Conservation (phyloP, 192 early-diverging fungal species). For the Mortierella claussenii region DNA sequence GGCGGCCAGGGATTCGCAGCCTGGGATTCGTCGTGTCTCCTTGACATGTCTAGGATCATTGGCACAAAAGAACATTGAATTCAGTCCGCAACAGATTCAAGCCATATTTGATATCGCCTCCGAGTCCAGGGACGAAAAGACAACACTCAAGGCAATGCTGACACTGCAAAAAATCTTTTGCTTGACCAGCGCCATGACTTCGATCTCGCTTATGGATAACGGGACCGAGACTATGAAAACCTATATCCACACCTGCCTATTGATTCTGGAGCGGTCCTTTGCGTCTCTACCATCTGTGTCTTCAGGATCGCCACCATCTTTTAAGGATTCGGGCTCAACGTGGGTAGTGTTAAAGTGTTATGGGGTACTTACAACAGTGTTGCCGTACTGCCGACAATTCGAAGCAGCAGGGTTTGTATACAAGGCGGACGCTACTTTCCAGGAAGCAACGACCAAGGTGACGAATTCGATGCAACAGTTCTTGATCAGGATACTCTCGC, state of each 20-base stretch:
- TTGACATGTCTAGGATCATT: constrained; percentile 29
- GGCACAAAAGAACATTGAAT: constrained; percentile 36
- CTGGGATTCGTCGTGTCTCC: constrained; percentile 40
- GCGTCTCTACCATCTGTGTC: neutral
- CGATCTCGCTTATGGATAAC: constrained; percentile 3
- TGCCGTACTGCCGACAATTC: constrained; percentile 12
- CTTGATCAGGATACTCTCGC: constrained; percentile 8
- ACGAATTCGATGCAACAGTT: constrained; percentile 37
- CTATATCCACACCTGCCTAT: constrained; percentile 18
- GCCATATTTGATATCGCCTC: constrained; percentile 26
- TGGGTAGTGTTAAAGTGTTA: constrained; percentile 29
- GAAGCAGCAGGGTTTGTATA: neutral
- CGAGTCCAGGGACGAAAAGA: constrained; percentile 26
- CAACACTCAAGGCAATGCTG: constrained; percentile 16
- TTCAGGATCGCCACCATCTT: neutral
- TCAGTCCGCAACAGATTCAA: constrained; percentile 34
- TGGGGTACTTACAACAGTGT: constrained; percentile 10
- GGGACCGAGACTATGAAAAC: constrained; percentile 10
- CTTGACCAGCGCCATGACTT: constrained; percentile 19
- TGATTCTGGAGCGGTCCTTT: constrained; percentile 16
- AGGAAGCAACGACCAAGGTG: neutral
- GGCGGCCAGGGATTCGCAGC: neutral
- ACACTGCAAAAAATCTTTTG: constrained; percentile 37
- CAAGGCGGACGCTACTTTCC: constrained; percentile 6
- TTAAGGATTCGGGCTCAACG: neutral